These are phyloP conservation scores for Mortierella alpina DNA, from an alignment of 192 early-diverging fungal species.

Conservation along the genomic window DNA sequence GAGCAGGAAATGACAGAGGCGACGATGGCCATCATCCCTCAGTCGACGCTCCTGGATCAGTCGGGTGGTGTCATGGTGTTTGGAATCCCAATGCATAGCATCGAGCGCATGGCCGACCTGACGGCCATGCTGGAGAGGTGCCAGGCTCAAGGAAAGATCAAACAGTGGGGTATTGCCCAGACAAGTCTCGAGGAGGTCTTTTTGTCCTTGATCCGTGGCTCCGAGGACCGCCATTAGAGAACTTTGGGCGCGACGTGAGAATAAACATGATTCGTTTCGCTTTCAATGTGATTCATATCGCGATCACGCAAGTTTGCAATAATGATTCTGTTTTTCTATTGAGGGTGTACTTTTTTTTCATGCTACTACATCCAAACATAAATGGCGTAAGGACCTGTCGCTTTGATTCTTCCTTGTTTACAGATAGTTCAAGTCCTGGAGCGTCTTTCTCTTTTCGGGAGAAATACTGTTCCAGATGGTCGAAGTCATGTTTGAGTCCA, in stretches of 20 bases:
- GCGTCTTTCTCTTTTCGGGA: slow-evolving; percentile 61
- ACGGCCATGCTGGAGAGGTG: slow-evolving; percentile 66
- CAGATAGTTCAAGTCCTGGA: slow-evolving; percentile 57
- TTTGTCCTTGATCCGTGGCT: slow-evolving; percentile 50
- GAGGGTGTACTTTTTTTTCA: too few species aligned
- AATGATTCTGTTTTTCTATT: too few species aligned
- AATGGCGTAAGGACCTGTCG: neutral
- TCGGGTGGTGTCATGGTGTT: slow-evolving; percentile 73
- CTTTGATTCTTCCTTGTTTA: slow-evolving; percentile 3
- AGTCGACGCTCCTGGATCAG: slow-evolving; percentile 73
- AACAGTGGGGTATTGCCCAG: slow-evolving; percentile 74
- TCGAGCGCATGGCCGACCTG: slow-evolving; percentile 59
- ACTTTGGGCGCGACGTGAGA: too few species aligned
- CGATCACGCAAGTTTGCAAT: too few species aligned
- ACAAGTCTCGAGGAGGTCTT: slow-evolving; percentile 79
- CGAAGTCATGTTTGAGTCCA: slow-evolving; percentile 59
- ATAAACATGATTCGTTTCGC: too few species aligned
- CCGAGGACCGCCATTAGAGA: slow-evolving; percentile 35
- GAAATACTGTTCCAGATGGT: slow-evolving; percentile 68
- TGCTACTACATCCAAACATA: too few species aligned
- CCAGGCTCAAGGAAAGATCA: slow-evolving; percentile 53
- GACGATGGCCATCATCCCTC: slow-evolving; percentile 45
- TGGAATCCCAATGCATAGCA: slow-evolving; percentile 64
- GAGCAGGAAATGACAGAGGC: slow-evolving; percentile 49
- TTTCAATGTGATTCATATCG: too few species aligned